Evolutionary conservation across 169 alveolate genomes (phyloP), one percentile per base, ranked within the genome.

Genomic region (Plasmodium berghei): DNA sequence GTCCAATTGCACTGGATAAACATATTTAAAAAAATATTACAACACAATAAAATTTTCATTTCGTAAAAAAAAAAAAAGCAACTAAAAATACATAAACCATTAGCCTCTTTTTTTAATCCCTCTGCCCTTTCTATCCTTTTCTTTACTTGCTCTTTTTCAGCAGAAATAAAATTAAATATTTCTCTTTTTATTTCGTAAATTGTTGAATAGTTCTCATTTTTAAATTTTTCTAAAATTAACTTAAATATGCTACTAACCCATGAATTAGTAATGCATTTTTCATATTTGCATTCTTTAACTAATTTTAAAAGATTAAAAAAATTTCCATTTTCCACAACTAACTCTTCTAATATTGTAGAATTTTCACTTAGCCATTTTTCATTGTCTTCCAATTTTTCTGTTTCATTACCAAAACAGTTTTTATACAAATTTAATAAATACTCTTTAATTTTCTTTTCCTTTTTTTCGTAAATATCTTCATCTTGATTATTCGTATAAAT

Each of bases 1-100:
- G 91, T 86, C 87, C 91, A 86, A n/a, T 86, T 86, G 24, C 72
- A 56, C 49, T 86, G 91, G 52, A 71, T 61, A 72, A 86, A 86
- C 28, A 86, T 52, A 62, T 86, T 86, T 66, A 86, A 71, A 28
- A 86, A 70, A 58, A 72, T 59, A 55, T n/a, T 70, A 16, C 73
- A 28, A 54, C 91, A 86, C 45, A 86, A 73, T 18, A 86, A 66
- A 59, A 86, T 58, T 45, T 86, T 69, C 34, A 83, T 67, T 46
- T 83, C 90, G 62, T 67, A 48, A 28, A 67, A 9, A 28, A 83
- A 83, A 10, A 48, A 24, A 48, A 24, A 67, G 28, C 90, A 83
- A 0, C 34, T 18, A 56, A 5, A 20, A 20, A 83, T n/a, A 28
- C 42, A 67, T 20, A 34, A 1, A 67, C 9, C 34, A 55, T 48